Conservation (phyloP, 192 early-diverging fungal genomes). For the Linnemannia zychae region DNA sequence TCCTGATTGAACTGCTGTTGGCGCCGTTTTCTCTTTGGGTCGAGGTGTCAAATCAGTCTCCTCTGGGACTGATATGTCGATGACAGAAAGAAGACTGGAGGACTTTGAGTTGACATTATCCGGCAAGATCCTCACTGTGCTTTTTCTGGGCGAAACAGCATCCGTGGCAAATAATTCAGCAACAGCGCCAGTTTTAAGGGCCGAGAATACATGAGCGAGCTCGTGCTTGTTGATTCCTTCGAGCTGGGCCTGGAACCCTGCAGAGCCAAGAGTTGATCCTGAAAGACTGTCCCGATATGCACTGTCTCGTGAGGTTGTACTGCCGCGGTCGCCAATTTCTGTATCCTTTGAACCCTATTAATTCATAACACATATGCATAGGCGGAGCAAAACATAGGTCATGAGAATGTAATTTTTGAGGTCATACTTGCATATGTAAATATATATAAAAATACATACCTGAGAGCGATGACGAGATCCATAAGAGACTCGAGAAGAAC, state of each 20-base stretch:
- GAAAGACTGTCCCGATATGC: constrained; percentile 50
- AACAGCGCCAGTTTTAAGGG: constrained; percentile 18
- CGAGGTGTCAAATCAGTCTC: constrained; percentile 35
- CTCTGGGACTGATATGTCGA: background rate
- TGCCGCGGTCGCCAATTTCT: constrained; percentile 51
- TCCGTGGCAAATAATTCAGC: constrained; percentile 18
- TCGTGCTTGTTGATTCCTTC: constrained; percentile 45
- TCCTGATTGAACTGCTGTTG: background rate
- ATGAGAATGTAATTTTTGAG: background rate
- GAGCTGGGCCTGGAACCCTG: constrained; percentile 46
- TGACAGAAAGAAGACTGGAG: background rate
- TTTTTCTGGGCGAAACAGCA: background rate
- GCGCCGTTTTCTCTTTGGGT: constrained; percentile 1
- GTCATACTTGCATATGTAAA: background rate
- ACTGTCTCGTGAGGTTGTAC: constrained; percentile 50
- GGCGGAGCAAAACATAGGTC: background rate
- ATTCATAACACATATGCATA: background rate
- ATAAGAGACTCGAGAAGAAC: constrained; percentile 28
- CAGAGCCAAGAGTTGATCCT: constrained; percentile 51
- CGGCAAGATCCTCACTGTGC: constrained; percentile 14
- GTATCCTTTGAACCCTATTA: constrained; percentile 40
- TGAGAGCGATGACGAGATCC: constrained; percentile 41
- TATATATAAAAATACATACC: constrained; percentile 10
- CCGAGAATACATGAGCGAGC: constrained; percentile 21
- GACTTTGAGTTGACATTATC: constrained; percentile 16